Evolutionary conservation across 2,329 filamentous ascomycete species (phyloP), one percentile per base, ranked within the genome.

Genomic region (Colletotrichum sp.): DNA sequence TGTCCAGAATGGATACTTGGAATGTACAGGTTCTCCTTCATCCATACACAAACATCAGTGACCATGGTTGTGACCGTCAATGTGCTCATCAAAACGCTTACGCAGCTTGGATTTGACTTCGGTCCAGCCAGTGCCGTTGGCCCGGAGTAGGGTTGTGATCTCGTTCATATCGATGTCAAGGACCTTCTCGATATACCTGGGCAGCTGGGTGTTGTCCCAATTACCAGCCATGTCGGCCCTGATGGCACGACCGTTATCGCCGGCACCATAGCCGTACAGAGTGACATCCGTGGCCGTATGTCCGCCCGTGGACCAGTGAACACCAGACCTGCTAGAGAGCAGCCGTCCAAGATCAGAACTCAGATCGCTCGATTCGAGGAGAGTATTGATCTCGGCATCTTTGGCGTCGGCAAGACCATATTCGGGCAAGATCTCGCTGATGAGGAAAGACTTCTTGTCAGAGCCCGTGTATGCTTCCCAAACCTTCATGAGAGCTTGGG

Each of bases 231-330:
- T 76, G n/a, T 74, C 70, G 32, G 71, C 70, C 70, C 76, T 77
- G 57, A 78, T 73, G 6, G 72, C 78, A 7, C 36, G 57, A n/a
- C 68, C 70, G 26, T 76, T 77, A 7, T 74, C 67, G n/a, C 71
- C 76, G 36, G 78, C 78, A 15, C 76, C 78, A 57, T 86, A 84
- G 6, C 84, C 85, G 68, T 83, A 84, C 18, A 86, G 78, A 1
- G 80, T 83, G 26, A 85, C 80, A 73, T 86, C 85, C 57, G 82
- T 80, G 2, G 67, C 76, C n/a, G 77, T 79, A 71, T 78, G 79
- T 36, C 79, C 78, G 18, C 39, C 63, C 4, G 75, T 77, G 82
- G 79, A 15, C 83, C 82, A 30, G 83, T 80, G 79, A 10, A 78
- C 67, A 12, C 68, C 78, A 28, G 71, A 34, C 21, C 60, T 55